phyloP scores from a whole-genome alignment of 164 flowering plant species.

The Litsea cubeba region DNA sequence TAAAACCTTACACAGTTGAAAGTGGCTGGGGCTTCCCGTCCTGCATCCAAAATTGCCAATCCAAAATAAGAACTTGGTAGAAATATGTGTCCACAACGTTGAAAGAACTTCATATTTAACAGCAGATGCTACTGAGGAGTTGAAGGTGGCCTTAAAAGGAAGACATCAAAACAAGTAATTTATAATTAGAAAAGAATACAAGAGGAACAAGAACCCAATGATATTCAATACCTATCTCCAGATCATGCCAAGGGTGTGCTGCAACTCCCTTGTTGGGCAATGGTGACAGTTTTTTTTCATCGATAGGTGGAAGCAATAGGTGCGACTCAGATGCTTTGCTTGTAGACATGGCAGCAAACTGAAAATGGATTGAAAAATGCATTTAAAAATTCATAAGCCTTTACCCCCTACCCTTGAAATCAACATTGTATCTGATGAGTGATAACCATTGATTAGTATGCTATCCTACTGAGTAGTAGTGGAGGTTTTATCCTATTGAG shows the following conservation, averaged over 20 bases:
- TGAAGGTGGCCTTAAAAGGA: background rate
- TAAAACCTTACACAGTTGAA: conserved; percentile 69
- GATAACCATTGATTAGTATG: background rate
- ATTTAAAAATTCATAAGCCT: background rate
- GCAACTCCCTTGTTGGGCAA: conserved; percentile 71
- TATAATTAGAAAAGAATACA: background rate
- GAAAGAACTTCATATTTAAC: background rate
- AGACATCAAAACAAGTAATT: background rate
- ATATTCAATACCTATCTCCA: conserved; percentile 65
- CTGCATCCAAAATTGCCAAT: conserved; percentile 31
- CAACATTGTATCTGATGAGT: background rate
- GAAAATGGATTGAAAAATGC: background rate
- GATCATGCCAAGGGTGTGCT: conserved; percentile 97
- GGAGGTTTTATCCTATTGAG: background rate
- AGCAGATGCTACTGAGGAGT: background rate
- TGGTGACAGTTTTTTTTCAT: conserved; percentile 79
- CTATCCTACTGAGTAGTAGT: background rate
- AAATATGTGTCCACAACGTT: background rate
- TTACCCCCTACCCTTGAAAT: background rate
- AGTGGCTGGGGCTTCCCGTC: conserved; percentile 72
- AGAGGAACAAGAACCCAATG: background rate
- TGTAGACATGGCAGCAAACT: conserved; percentile 40
- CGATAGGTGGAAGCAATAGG: conserved; percentile 51
- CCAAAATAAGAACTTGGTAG: background rate
- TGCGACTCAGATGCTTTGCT: conserved; percentile 15